phyloP scores from a whole-genome alignment of 176 grass and related monocot species.

The Carex pumila region DNA sequence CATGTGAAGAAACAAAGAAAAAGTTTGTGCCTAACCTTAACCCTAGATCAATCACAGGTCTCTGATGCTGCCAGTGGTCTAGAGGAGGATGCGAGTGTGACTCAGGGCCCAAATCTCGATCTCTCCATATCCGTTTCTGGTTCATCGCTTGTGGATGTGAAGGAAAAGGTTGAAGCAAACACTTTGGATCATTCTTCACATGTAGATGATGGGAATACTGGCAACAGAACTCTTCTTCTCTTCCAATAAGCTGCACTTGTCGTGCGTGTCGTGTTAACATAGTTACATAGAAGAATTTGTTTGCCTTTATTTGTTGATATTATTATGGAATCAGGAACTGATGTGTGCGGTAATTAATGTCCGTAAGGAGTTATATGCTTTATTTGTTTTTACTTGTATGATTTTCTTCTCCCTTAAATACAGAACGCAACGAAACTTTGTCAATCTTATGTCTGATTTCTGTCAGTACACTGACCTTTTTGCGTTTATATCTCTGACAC shows the following conservation, averaged over 20 bases:
- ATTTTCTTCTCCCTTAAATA: too few species aligned
- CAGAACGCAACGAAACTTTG: too few species aligned
- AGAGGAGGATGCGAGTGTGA: not conserved
- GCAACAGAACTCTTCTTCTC: constrained; percentile 15
- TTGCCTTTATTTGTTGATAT: not conserved
- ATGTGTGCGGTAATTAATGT: not conserved
- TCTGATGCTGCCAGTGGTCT: constrained; percentile 1
- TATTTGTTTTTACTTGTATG: too few species aligned
- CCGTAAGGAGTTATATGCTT: not conserved
- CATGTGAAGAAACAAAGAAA: not conserved
- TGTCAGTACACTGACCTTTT: too few species aligned
- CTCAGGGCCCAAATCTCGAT: not conserved
- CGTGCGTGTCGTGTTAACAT: not conserved
- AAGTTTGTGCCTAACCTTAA: not conserved
- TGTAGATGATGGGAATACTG: not conserved
- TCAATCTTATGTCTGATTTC: not conserved
- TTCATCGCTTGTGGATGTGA: constrained; percentile 6
- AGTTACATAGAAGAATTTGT: not conserved
- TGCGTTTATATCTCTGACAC: too few species aligned
- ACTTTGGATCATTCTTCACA: not conserved
- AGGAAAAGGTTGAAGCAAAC: not conserved
- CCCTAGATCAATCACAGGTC: not conserved
- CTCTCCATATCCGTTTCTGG: not conserved
- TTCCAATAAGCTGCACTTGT: constrained; percentile 3
- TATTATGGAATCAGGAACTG: not conserved